These are phyloP conservation scores for Phialophora chinensis DNA, from an alignment of 2,329 filamentous ascomycete species.

Conservation along the genomic window DNA sequence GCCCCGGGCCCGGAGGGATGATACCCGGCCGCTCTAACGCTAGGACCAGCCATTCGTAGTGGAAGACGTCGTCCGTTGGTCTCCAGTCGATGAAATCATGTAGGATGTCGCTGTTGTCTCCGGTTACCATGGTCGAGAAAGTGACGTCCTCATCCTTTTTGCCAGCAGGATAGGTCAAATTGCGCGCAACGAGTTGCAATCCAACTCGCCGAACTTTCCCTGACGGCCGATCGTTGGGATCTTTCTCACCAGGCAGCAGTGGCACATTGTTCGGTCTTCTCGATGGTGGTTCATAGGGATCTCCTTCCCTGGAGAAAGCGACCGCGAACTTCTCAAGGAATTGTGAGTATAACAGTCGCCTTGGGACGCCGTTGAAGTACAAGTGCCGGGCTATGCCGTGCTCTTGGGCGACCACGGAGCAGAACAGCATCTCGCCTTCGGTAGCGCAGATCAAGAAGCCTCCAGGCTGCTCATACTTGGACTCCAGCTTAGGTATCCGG, in stretches of 20 bases:
- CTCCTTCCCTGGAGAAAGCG: conserved; percentile 47
- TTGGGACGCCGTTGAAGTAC: conserved; percentile 50
- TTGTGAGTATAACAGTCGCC: conserved; percentile 53
- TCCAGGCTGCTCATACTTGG: conserved; percentile 42
- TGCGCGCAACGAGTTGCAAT: conserved; percentile 24
- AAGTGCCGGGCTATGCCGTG: conserved; percentile 51
- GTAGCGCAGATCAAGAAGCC: conserved; percentile 57
- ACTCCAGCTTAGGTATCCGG: conserved; percentile 43
- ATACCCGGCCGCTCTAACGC: conserved; percentile 30
- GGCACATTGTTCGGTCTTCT: background rate
- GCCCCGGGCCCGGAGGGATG: conserved; percentile 5
- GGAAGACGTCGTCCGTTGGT: conserved; percentile 31
- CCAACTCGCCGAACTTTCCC: conserved; percentile 23
- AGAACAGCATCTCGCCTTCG: conserved; percentile 55
- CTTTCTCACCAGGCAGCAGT: background rate
- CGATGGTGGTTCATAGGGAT: conserved; percentile 10
- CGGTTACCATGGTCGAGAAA: conserved; percentile 27
- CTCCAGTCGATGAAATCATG: conserved; percentile 36
- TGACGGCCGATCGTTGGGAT: background rate
- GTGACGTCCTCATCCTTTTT: background rate
- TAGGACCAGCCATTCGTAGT: conserved; percentile 39
- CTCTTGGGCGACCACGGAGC: conserved; percentile 48
- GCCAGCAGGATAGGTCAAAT: conserved; percentile 11
- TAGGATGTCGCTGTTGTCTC: conserved; percentile 33
- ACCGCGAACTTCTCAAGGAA: conserved; percentile 57